Evolutionary conservation across 371 early-diverging fungal genomes (phyloP).

Genomic region (Mucor plumbeus): DNA sequence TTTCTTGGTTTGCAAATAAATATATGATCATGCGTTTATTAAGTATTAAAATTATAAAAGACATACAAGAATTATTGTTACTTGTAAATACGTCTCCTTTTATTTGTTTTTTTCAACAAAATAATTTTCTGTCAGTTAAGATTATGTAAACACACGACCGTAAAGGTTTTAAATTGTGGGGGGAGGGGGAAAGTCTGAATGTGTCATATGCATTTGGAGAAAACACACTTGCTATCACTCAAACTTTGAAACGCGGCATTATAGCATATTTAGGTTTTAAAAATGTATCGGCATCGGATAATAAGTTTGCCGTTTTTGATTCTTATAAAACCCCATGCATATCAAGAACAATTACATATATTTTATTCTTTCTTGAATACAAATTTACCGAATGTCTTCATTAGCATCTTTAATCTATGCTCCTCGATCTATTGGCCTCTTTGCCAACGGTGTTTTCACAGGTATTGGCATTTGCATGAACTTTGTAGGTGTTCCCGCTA

Average conservation of each 20-base stretch:
- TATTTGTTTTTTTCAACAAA: no score
- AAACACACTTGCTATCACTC: no score
- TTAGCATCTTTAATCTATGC: slow-evolving; percentile 14
- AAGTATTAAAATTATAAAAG: background rate
- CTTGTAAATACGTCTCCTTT: no score
- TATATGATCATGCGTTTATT: background rate
- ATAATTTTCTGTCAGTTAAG: no score
- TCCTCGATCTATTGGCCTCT: slow-evolving; percentile 25
- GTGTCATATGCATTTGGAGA: no score
- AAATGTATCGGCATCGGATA: slow-evolving; percentile 4
- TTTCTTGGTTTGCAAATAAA: background rate
- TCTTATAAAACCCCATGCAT: background rate
- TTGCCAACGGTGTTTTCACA: slow-evolving; percentile 24
- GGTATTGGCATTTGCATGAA: slow-evolving; percentile 15
- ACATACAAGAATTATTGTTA: background rate
- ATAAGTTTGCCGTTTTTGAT: background rate
- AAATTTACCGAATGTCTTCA: slow-evolving; percentile 13
- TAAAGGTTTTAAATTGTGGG: no score
- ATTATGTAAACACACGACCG: no score
- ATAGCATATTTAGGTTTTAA: background rate
- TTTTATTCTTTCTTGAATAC: no score
- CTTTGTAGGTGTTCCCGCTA: slow-evolving; percentile 22
- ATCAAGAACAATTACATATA: background rate
- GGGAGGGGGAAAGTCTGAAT: background rate
- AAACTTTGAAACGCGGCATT: no score